Evolutionary conservation across 2,329 filamentous ascomycete genomes (phyloP).

Genomic region (Aspergillus luchuensis): DNA sequence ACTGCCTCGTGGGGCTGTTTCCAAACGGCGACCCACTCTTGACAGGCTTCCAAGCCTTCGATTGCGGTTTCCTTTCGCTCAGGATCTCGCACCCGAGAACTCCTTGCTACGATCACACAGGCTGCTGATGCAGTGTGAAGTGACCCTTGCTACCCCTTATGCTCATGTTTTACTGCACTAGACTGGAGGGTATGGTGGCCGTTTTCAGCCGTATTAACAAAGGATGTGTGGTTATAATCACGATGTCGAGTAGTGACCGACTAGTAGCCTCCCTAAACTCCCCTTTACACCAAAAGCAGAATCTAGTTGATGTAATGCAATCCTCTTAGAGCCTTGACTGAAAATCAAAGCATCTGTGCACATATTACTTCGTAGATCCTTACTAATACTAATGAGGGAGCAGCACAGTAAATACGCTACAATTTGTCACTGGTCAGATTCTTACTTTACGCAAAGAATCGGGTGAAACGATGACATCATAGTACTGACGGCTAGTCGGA

Average conservation of each 20-base stretch:
- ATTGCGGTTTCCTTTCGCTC: slow-evolving; percentile 19
- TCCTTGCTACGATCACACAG: slow-evolving; percentile 27
- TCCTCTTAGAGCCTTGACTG: background rate
- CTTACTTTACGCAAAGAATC: background rate
- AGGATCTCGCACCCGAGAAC: slow-evolving; percentile 29
- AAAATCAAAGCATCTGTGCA: background rate
- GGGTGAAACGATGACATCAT: slow-evolving; percentile 26
- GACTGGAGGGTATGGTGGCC: background rate
- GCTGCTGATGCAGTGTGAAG: slow-evolving; percentile 11
- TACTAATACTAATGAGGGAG: background rate
- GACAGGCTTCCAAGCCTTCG: slow-evolving; percentile 28
- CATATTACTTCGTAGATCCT: background rate
- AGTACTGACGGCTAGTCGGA: slow-evolving; percentile 6
- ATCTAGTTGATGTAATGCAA: background rate
- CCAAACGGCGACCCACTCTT: slow-evolving; percentile 27
- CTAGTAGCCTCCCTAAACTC: background rate
- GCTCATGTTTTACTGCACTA: background rate
- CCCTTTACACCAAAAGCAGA: background rate
- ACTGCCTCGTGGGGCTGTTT: slow-evolving; percentile 19
- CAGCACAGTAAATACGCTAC: background rate
- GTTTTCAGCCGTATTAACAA: background rate
- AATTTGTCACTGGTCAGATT: background rate
- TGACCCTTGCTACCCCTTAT: background rate
- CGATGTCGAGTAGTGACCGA: background rate
- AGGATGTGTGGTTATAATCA: background rate